Evolutionary conservation across 805 yeast genomes (phyloP).

Genomic region (Monosporozyma aerobia): DNA sequence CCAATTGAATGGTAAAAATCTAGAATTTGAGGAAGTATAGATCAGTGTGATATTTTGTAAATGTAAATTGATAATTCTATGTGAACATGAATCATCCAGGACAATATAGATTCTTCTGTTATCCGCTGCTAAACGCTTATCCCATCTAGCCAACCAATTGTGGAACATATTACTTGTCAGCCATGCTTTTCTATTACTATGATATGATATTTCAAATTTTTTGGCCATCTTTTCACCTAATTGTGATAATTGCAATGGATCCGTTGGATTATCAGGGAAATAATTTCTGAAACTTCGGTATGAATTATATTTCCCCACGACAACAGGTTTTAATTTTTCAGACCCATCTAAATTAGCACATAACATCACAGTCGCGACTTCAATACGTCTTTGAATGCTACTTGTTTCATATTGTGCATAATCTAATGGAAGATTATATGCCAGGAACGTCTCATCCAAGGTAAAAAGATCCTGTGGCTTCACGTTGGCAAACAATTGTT

Average conservation of each 20-base stretch:
- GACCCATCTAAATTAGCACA: constrained; percentile 56
- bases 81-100: constrained; percentile 55
- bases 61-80: constrained; percentile 46
- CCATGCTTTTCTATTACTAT: constrained; percentile 55
- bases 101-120: constrained; percentile 46
- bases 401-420: constrained; percentile 40
- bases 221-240: constrained; percentile 39
- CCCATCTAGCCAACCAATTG: constrained; percentile 51
- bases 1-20: constrained; percentile 53
- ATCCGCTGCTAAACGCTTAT: constrained; percentile 43
- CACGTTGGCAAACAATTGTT: constrained; percentile 37
- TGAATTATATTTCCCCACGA: constrained; percentile 50
- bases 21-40: constrained; percentile 32
- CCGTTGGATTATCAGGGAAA: constrained; percentile 27
- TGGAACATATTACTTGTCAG: constrained; percentile 53
- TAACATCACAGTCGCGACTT: constrained; percentile 48
- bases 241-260: constrained; percentile 18
- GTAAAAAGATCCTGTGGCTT: constrained; percentile 47
- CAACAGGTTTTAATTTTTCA: constrained; percentile 51
- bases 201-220: constrained; percentile 44
- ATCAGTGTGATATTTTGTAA: constrained; percentile 35
- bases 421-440: constrained; percentile 52
- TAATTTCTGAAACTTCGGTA: constrained; percentile 34
- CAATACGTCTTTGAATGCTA: constrained; percentile 26
- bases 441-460: constrained; percentile 50